Evolutionary conservation across 805 yeast species (phyloP), one percentile per base, ranked within the genome.

Genomic region (Sungouiella thailandica): DNA sequence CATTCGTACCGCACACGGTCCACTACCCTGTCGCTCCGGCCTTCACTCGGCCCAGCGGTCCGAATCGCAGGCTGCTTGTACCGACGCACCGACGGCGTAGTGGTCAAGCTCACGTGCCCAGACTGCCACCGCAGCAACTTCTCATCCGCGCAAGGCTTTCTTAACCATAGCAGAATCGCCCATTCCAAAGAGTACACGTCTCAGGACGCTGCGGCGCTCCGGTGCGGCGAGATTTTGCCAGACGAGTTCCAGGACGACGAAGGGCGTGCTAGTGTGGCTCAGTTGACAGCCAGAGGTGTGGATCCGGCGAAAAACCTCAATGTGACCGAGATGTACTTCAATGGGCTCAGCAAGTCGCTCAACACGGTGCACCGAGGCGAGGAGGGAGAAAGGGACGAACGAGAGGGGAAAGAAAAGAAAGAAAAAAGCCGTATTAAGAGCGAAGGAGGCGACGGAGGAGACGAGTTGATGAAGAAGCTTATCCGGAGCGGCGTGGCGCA

Each of bases 111-210:
- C 23, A 77, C 76, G 7, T 84, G 95, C 53, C 74, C 78, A 1
- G 72, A 69, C 32, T 84, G 95, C 56, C 70, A 65, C 8, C 56
- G 89, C 33, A 69, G 77, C 26, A 83, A 82, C 41, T 84, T 84
- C 50, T 78, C 85, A 7, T 75, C 83, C 10, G 85, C 88, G 0
- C 93, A 84, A 51, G 93, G 93, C 11, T 82, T 84, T 45, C 68
- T 83, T 23, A 84, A 83, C 53, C 94, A 84, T 54, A 74, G 82
- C 34, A 65, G 93, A 38, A 70, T 81, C 17, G 83, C 88, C 7
- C 94, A 84, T 53, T 62, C 74, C n/a, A 74, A 72, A 35, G 85
- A 79, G 37, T 83, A 73, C 42, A 71, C 80, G 5, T 75, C 82
- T 7, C 90, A 83, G 47, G 87, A 80, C 41, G 72, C 80, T 10